Evolutionary conservation across 2,329 filamentous ascomycete genomes (phyloP), one percentile per base, ranked within the genome.

Genomic region (Pseudogymnoascus verrucosus): DNA sequence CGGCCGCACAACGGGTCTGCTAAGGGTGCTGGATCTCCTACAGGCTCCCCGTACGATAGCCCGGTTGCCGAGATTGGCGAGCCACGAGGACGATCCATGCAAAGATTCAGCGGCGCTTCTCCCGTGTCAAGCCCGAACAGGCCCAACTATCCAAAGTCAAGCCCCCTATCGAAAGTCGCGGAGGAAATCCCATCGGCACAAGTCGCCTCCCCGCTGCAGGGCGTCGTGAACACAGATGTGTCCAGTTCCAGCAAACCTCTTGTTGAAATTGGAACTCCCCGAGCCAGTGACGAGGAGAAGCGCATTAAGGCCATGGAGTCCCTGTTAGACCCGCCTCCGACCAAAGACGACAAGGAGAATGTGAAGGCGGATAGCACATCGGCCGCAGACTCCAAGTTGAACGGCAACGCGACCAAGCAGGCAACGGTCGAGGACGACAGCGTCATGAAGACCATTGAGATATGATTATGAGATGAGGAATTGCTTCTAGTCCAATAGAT

Each of bases 131-230:
- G 86, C 68, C 86, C 88, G 19, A 89, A 85, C 72, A 80, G 84
- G 64, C 83, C 88, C 1, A 82, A 84, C 11, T 85, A 83, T 66
- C 84, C 85, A 68, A 87, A 91, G 70, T 82, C 87, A 12, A 90
- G 87, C 68, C 89, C 89, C 14, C 78, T 93, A 64, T 88, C 89
- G 60, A 82, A 88, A 67, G 90, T 93, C 12, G 84, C 88, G 0
- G 90, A 93, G 75, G 90, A 93, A 74, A 71, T 19, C 34, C 62
- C 69, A 23, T 26, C 37, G 8, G 64, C 70, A 34, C 67, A 69
- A 19, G 68, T 67, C 37, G 70, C 68, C 51, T 42, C 59, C 34
- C 34, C 59, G 34, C 59, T 39, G 3, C 59, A 39, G 19, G 37
- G 59, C 62, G 62, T 71, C 39, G 66, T 65, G 31, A 71, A 69